Evolutionary conservation across 768 basidiomycete genomes (phyloP).

Genomic region (Russula lepida): DNA sequence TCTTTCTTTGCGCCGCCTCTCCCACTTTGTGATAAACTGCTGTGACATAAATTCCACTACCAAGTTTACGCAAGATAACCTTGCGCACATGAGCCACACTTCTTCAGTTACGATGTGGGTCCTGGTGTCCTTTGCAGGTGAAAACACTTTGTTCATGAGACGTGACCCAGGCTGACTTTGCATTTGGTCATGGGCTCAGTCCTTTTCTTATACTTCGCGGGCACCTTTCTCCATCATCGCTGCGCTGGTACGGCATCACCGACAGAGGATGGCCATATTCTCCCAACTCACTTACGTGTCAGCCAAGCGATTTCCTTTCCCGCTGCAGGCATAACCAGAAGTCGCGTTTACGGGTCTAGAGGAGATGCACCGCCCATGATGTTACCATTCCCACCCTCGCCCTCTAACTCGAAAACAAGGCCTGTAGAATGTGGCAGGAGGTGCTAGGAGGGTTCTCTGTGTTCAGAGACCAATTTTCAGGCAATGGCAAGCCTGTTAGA

Average conservation of each 20-base stretch:
- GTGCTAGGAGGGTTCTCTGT: no score
- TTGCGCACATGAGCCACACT: no score
- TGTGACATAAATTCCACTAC: neutral
- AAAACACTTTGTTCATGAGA: neutral
- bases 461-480: no score
- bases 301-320: neutral
- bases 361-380: neutral
- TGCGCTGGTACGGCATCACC: neutral
- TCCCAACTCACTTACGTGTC: neutral
- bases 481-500: no score
- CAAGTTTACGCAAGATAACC: neutral
- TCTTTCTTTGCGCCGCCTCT: neutral
- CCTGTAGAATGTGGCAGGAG: neutral
- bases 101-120: slow-evolving; percentile 1
- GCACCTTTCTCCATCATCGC: neutral
- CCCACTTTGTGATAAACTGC: neutral
- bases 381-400: neutral
- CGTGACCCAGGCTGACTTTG: neutral
- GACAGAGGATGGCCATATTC: neutral
- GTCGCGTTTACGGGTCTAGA: neutral
- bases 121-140: neutral
- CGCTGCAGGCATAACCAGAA: neutral
- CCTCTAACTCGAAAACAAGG: neutral
- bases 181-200: neutral
- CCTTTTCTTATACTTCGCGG: neutral